Base-by-base conservation (phyloP, 2,329 filamentous ascomycete genomes). In the Zasmidium angulare region DNA sequence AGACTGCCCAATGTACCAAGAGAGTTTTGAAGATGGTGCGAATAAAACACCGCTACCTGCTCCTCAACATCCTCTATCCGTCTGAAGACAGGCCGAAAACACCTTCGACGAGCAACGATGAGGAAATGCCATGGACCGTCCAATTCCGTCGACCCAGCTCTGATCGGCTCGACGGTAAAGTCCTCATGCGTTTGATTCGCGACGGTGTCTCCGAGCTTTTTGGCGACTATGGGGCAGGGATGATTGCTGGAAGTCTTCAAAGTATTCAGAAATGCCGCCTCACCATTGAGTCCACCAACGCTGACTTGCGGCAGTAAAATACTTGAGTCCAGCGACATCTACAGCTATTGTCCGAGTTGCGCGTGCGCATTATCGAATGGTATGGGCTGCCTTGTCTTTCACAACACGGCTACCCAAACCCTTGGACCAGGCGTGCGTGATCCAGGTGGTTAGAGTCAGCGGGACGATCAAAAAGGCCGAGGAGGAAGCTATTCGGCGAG, bases 381-480 rank as follows among this genome's bases (percentile, higher is more conserved):
- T 96, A 3, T 99, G 95, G 95, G 88, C 92, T 0, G 90, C 92
- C 0, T 78, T 99, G 55, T 90, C 91, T 0, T 90, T 92, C 67
- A 89, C 95, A 80, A 87, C 87, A 21, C 82, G 77, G 17, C 78
- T 97, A 0, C 91, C 84, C 1, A 78, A 81, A 79, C 70, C 77
- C 1, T 84, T 76, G n/a, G 70, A 85, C 22, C 80, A 82, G 59
- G 81, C 84, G 0, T 96, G 93, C 69, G 88, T 93, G 1, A 89
- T 96, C 63, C 86, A 88, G 49, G 92, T 99, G 14, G 85, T 96
- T 6, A 84, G 90, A 62, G 91, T 97, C 14, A 95, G 90, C 65
- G 95, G 93, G 17, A 99, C 95, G 2, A 96, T 99, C 70, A 88
- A 88, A 67, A 96, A 96, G 75, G 89, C 87, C 1, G 93, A 98